phyloP scores from a whole-genome alignment of 192 early-diverging fungal genomes.

The Powellomyces hirtus region DNA sequence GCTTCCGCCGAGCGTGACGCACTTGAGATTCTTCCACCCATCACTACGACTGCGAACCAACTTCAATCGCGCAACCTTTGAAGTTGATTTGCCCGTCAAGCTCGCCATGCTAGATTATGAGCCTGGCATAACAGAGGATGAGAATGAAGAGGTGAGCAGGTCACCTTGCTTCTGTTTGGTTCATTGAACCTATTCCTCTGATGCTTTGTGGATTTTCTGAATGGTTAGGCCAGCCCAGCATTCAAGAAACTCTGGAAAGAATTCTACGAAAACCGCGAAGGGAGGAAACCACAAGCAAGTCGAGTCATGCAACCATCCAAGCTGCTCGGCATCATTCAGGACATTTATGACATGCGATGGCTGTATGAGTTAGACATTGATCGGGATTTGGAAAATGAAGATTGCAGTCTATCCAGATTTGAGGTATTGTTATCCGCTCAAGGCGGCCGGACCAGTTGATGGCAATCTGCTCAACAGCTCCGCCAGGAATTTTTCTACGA shows the following conservation, averaged over 20 bases:
- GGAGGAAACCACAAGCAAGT: constrained; percentile 29
- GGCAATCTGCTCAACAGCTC: neutral
- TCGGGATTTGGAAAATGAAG: neutral
- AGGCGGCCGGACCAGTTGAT: neutral
- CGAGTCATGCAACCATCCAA: constrained; percentile 29
- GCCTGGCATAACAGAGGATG: constrained; percentile 5
- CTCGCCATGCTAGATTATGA: constrained; percentile 24
- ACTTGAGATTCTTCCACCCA: constrained; percentile 41
- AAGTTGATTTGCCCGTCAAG: neutral
- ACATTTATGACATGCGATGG: constrained; percentile 44
- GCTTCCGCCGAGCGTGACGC: constrained; percentile 24
- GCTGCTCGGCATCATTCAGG: constrained; percentile 39
- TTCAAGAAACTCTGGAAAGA: constrained; percentile 41
- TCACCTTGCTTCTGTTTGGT: no score
- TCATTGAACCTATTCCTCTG: no score
- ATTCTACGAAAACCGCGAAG: constrained; percentile 41
- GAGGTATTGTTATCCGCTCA: neutral
- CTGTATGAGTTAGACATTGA: constrained; percentile 30
- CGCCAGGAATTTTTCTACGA: constrained; percentile 51
- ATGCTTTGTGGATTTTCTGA: no score
- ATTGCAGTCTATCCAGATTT: neutral
- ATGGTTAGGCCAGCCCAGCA: neutral
- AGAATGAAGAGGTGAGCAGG: neutral
- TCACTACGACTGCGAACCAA: constrained; percentile 33
- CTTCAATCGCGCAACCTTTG: constrained; percentile 23